Percentiles rank a stretch among this genome's conserved stretches.
Evolutionary conservation across 2,329 filamentous ascomycete species (phyloP).

Genomic region (Madurella fahalii): DNA sequence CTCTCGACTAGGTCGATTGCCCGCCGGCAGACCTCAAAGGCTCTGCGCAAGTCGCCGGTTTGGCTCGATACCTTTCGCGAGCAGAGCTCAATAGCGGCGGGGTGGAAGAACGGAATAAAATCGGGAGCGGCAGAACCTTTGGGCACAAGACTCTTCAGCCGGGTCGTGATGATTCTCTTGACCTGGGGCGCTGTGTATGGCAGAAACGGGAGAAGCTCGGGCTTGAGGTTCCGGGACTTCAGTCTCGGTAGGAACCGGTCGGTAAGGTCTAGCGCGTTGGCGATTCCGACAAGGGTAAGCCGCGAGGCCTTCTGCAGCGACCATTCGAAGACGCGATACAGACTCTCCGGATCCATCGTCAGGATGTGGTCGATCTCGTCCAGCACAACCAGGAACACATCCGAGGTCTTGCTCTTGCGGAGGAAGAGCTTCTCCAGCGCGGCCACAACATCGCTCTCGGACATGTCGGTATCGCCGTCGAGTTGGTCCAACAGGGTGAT

Average conservation of each 20-base stretch:
- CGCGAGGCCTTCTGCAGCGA: slow-evolving; percentile 76
- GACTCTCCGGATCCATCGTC: slow-evolving; percentile 78
- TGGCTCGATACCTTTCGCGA: slow-evolving; percentile 92
- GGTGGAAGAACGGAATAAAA: slow-evolving; percentile 84
- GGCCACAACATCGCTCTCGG: slow-evolving; percentile 63
- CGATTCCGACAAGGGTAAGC: slow-evolving; percentile 84
- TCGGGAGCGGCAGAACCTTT: slow-evolving; percentile 45
- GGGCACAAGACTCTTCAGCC: slow-evolving; percentile 71
- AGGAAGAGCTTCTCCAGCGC: slow-evolving; percentile 69
- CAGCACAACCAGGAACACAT: slow-evolving; percentile 76
- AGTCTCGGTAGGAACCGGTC: slow-evolving; percentile 91
- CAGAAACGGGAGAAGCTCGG: slow-evolving; percentile 82
- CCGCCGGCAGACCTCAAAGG: slow-evolving; percentile 87
- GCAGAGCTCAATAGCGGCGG: slow-evolving; percentile 88
- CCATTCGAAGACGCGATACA: slow-evolving; percentile 97
- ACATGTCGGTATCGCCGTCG: slow-evolving; percentile 59
- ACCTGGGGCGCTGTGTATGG: slow-evolving; percentile 89
- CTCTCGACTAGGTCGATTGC: slow-evolving; percentile 85
- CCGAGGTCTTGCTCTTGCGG: slow-evolving; percentile 51
- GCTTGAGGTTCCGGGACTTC: slow-evolving; percentile 88
- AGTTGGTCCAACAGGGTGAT: slow-evolving; percentile 70
- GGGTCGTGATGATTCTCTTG: slow-evolving; percentile 77
- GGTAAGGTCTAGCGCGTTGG: slow-evolving; percentile 91
- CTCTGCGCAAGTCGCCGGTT: slow-evolving; percentile 89
- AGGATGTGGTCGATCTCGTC: slow-evolving; percentile 96